Evolutionary conservation across 176 grass and related monocot species (phyloP), one percentile per base, ranked within the genome.

Genomic region (Oryza nivara): DNA sequence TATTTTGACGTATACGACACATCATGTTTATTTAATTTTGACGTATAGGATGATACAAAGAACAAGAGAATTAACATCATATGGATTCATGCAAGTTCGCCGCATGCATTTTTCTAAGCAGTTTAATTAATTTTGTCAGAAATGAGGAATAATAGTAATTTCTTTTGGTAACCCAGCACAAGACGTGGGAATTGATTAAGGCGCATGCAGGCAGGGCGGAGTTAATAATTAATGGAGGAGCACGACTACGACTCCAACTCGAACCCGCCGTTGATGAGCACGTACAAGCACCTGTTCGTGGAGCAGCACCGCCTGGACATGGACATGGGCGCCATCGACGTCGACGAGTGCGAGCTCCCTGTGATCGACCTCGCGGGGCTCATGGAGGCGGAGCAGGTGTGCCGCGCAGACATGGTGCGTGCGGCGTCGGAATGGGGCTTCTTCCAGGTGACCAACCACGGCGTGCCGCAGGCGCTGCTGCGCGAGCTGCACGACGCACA

Each of bases 381-480:
- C 30, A 32, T 32, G 30, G 30, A 32, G 30, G 84, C 61, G 3
- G 30, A 32, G 28, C 74, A 80, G 60, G 63, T 26, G 46, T 97
- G 94, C 77, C 86, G 88, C 40, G 77, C 48, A 30, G 83, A 89
- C 11, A 92, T 94, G 10, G 28, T 84, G 45, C 74, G 10, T 4
- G 95, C 94, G 13, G 94, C 94, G 26, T 79, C 87, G 0, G 89
- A 94, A 12, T 97, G 94, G 89, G 94, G 94, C 25, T 97, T 97
- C 91, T 97, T 97, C 92, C 92, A 89, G 83, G 86, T 90, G 16
- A 80, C 67, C 44, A 94, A 88, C 85, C 92, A 97, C 77, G 94
- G 88, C 20, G 75, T 97, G 51, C 61, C 85, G 17, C 12, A 46
- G 65, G 48, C 40, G 54, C 80, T 97, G 10, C 73, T 92, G 9